Base-by-base conservation (phyloP, 768 basidiomycete species). In the Leucosporidium scottii region DNA sequence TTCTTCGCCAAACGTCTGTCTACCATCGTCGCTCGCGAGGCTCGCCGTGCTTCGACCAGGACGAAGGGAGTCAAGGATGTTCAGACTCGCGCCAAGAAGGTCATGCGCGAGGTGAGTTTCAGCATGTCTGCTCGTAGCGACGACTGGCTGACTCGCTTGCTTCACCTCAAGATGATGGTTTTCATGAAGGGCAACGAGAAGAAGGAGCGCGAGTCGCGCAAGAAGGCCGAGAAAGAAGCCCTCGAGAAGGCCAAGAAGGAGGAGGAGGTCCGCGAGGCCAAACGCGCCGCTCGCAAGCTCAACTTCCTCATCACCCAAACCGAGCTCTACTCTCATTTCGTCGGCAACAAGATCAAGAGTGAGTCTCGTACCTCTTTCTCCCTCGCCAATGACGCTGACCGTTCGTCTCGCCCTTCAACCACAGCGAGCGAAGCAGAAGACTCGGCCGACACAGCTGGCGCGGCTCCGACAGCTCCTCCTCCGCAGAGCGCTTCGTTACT, bases 241-340 rank as follows among this genome's bases (percentile, higher is more conserved):
- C 83, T 85, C 74, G 91, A 93, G 74, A 85, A 91, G 60, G 84
- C 90, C 28, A 90, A 87, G 78, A 79, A 90, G 39, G 92, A 94
- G 78, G 93, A 94, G 77, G 92, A 96, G 79, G 90, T 86, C 76
- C 84, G 94, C 51, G 96, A 99, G 79, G 88, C 90, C 18, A 89
- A 93, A 49, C 83, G 96, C 61, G 91, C 94, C 78, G 91, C 93
- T 18, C 85, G 94, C 73, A 97, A 98, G 78, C 85, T 99, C 30
- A 96, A 99, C 80, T 99, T 98, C 81, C 82, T 99, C 79, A 93
- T 99, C 78, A 97, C 91, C 67, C 94, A 98, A 79, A 98, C 96
- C 5, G 96, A 99, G 78, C 84, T 98, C 12, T 99, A 98, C 79
- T 93, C 91, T 73, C 96, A 99, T 81, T 98, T 99, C 83, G 93